Evolutionary conservation across 139 green algal genomes (phyloP), one percentile per base, ranked within the genome.

Genomic region (Chlamydomonas sp.): DNA sequence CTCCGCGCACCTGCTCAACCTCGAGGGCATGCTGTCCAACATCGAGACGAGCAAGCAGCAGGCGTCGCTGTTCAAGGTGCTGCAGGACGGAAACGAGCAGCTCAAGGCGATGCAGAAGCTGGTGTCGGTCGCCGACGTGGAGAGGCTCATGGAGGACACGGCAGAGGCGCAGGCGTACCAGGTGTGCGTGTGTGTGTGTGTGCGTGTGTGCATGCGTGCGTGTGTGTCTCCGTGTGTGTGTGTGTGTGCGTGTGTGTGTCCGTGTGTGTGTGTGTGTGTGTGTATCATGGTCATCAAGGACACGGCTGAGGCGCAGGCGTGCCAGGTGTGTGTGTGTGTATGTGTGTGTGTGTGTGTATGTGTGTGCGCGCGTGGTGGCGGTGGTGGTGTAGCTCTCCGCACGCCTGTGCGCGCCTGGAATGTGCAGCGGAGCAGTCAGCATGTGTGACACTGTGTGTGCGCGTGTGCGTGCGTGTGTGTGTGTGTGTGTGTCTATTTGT

Each of bases 131-230:
- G 90, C 94, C 43, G 90, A 96, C 43, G 79, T 96, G 28, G 77
- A 93, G 72, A 71, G 77, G 68, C 78, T 92, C 54, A 85, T 84
- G 73, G 85, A 90, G 20, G 88, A 96, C 37, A 88, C 81, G 20
- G 84, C 81, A n/a, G 88, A 93, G 64, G 85, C 90, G 2, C 84
- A 83, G 70, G 87, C 83, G 28, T 90, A 91, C 68, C 80, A 90
- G 80, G 79, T 87, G 50, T 6, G 64, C 13, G 39, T n/a, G 48
- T 31, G 10, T 37, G 20, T 13, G n/a, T 26, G 16, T 69, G 62
- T 6, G 24, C 5, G 59, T 48, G 10, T 29, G 6, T 35, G 6
- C 5, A 66, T 30, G 10, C 26, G 59, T 66, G 33, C 16, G 31
- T 4, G 26, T 22, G n/a, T 22, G 54, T 26, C 16, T 39, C 6